A percentile compares a stretch with the other conserved stretches of the same genome.
These are phyloP conservation scores for Lasiodiplodia hormozganensis DNA, from an alignment of 2,329 filamentous ascomycete genomes.

Conservation along the genomic window DNA sequence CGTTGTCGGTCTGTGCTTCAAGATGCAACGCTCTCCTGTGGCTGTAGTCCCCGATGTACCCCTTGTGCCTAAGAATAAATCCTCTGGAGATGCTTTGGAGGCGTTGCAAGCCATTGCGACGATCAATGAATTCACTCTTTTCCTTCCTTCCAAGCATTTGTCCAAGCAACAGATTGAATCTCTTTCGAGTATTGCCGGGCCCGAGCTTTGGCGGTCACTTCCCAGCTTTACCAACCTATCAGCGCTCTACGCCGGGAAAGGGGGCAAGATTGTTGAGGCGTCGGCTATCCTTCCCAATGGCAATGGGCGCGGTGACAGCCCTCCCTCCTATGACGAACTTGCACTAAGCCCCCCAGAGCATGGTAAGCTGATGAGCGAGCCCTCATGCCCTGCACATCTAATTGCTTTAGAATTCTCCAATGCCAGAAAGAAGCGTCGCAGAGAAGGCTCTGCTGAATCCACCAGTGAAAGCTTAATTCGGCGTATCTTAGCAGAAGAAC, in stretches of 20 bases:
- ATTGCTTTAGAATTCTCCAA: too few relatives aligned
- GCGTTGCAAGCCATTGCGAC: background rate
- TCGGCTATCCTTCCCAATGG: background rate
- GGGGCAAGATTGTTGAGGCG: background rate
- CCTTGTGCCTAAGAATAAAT: background rate
- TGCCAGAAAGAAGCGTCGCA: too few relatives aligned
- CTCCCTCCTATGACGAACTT: too few relatives aligned
- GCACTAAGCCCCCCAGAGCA: too few relatives aligned
- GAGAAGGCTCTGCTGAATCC: too few relatives aligned
- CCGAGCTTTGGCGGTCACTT: background rate
- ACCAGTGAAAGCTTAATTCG: too few relatives aligned
- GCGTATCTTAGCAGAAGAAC: too few relatives aligned
- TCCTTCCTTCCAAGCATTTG: background rate
- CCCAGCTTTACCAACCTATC: background rate
- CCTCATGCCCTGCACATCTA: too few relatives aligned
- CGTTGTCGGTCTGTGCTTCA: background rate
- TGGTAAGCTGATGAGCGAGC: too few relatives aligned
- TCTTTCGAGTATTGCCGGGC: background rate
- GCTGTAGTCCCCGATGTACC: background rate
- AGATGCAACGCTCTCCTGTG: background rate
- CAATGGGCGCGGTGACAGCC: too few relatives aligned
- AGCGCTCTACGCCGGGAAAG: background rate
- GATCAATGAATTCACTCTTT: background rate
- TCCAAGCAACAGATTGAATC: background rate
- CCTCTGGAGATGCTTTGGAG: background rate